These are phyloP conservation scores for Vigna trinervia DNA, from an alignment of 306 rosid species.

Conservation along the genomic window DNA sequence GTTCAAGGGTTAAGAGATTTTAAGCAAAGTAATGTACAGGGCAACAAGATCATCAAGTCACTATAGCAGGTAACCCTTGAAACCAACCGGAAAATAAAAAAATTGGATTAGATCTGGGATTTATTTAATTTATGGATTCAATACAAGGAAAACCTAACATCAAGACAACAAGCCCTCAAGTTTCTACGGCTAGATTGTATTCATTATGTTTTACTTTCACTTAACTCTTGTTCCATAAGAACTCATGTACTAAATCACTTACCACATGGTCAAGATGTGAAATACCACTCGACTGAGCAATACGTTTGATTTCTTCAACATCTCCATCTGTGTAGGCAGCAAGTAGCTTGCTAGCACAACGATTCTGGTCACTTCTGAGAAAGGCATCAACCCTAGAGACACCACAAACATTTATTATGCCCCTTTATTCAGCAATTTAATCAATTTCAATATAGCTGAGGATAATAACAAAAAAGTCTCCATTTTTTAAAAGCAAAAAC, in stretches of 20 bases:
- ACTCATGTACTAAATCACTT: constrained; percentile 34
- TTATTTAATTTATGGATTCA: background rate
- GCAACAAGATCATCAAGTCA: background rate
- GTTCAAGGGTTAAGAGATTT: background rate
- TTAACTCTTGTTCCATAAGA: background rate
- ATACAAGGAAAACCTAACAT: background rate
- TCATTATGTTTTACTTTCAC: background rate
- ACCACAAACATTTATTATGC: constrained; percentile 25
- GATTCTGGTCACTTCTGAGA: constrained; percentile 75
- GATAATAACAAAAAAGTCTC: constrained; percentile 20
- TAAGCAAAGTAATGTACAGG: background rate
- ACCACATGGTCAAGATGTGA: constrained; percentile 89
- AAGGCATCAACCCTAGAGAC: constrained; percentile 80
- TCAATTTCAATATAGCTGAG: background rate
- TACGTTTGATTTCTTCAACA: constrained; percentile 79
- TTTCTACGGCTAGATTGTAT: constrained; percentile 18
- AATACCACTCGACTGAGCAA: constrained; percentile 71
- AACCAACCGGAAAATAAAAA: background rate
- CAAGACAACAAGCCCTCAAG: constrained; percentile 23
- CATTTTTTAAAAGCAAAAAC: background rate
- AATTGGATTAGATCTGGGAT: background rate
- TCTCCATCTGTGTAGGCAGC: constrained; percentile 84
- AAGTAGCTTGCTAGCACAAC: constrained; percentile 80
- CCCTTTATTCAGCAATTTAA: constrained; percentile 35
- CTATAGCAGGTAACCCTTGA: constrained; percentile 2